Base-by-base conservation (phyloP, 129 eudicot genomes). In the Lactuca saligna region DNA sequence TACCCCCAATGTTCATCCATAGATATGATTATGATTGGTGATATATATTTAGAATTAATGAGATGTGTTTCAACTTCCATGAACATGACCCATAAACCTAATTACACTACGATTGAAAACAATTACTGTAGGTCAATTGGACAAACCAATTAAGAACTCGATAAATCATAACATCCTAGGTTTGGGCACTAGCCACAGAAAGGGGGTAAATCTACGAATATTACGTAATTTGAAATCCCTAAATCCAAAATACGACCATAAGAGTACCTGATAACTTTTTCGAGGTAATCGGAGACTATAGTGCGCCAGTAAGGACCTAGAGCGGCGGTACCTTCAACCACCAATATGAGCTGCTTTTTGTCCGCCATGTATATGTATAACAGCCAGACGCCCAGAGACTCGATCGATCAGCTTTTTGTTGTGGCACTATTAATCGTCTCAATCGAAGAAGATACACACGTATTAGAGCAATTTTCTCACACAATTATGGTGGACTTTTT, bases 291-390 rank as follows among this genome's bases (percentile, higher is more conserved):
- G 57, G 86, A 67, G 32, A 92, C 63, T 68, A 92, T 81, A 57
- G 91, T 84, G 7, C 72, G 71, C 98, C 98, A 92, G 80, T 68
- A 81, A 16, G 95, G 95, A 1, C 98, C 98, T 68, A 86, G 48
- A 67, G 98, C 91, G 63, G 96, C 98, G 17, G 96, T 88, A 76
- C 91, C 96, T 84, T 92, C 98, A 33, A 92, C 95, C n/a, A 78
- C 95, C n/a, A 92, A 72, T 72, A 92, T 84, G 71, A 92, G 84
- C 82, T 86, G 91, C 70, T 88, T 86, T 34, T 85, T 84, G 61
- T 85, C 88, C 60, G 86, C 82, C 88, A 78, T 81, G 56, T 56
- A 54, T 75, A 56, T 33, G 77, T 29, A 2, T 15, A 69, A 68
- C 14, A 46, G 75, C 70, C 34, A 13, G 16, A 60, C 8, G 44